Base-by-base conservation (phyloP, 1,284 basidiomycete genomes). In the Taiwanofungus camphoratus region DNA sequence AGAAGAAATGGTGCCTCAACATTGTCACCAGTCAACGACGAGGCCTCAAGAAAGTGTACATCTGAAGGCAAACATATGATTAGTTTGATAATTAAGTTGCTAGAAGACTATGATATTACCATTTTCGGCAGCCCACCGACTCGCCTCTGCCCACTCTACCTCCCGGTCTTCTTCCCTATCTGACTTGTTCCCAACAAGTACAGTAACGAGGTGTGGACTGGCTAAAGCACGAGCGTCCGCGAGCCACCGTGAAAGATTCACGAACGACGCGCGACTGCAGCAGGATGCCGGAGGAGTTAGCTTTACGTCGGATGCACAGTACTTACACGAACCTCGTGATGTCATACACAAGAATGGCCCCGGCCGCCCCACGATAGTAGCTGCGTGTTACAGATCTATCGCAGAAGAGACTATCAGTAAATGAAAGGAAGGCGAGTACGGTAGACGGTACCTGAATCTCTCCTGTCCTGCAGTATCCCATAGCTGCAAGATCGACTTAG, bases 381-480 rank as follows among this genome's bases (percentile, higher is more conserved):
- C 90, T 94, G 51, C 94, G 73, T 9, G 95, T 98, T 12, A 99
- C 95, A n/a, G 91, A 94, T 55, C 92, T 89, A 54, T 34, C 38
- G 34, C 30, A 37, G 42, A 40, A 16, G 16, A 43, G 44, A 41
- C 48, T 36, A 32, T 26, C 11, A 38, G n/a, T 35, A 1, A 9
- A 18, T 18, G n/a, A 22, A 20, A 24, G 11, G 29, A 11, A 40
- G 32, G 6, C 34, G 22, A 35, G 30, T 40, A 39, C 20, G 36
- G 35, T 50, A n/a, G 29, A 60, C 73, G 44, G n/a, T 49, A 87
- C 79, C 91, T 77, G 63, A 96, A 96, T 49, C 93, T 76, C 65
- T 96, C 93, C 67, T 96, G 93, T 15, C 92, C 92, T 29, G 92
- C 92, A n/a, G 92, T 96, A 65, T 96, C 93, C 93, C 93, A 97